phyloP scores from a whole-genome alignment of 116 monocot species.

The Dioscorea cayenensis region DNA sequence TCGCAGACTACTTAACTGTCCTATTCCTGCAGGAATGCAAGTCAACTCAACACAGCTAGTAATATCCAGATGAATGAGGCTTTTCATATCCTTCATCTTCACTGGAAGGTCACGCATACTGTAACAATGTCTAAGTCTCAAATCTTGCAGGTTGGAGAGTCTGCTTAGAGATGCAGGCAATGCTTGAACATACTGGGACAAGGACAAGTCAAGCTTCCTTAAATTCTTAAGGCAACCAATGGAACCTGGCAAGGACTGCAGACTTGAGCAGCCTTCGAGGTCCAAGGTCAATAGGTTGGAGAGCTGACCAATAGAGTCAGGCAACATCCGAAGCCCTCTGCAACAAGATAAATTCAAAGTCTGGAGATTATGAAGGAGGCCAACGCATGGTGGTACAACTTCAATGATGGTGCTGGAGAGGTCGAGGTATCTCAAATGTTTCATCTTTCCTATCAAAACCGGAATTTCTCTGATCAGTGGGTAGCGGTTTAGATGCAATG shows the following conservation, averaged over 20 bases:
- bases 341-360: constrained; percentile 2
- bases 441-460: constrained; percentile 2
- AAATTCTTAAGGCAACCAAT: constrained; percentile 11
- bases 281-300: constrained; percentile 6
- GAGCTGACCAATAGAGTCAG: constrained; percentile 7
- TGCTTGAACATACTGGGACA: background rate
- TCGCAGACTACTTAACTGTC: constrained; percentile 13
- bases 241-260: constrained; percentile 13
- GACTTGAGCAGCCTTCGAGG: background rate
- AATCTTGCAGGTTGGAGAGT: constrained; percentile 10
- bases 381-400: constrained; percentile 6
- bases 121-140: constrained; percentile 8
- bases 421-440: constrained; percentile 24
- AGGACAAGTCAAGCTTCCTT: constrained; percentile 6
- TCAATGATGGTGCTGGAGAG: constrained; percentile 10
- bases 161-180: constrained; percentile 14
- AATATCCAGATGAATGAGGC: constrained; percentile 19
- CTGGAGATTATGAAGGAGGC: constrained; percentile 13
- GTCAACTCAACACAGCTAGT: background rate
- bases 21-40: constrained; percentile 21
- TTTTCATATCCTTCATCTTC: constrained; percentile 15
- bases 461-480: constrained; percentile 4
- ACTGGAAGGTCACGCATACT: constrained; percentile 4
- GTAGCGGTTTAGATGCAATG: constrained; percentile 5
- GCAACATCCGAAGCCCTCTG: background rate